Evolutionary conservation across 768 basidiomycete species (phyloP), one percentile per base, ranked within the genome.

Genomic region (Mycena epipterygia): DNA sequence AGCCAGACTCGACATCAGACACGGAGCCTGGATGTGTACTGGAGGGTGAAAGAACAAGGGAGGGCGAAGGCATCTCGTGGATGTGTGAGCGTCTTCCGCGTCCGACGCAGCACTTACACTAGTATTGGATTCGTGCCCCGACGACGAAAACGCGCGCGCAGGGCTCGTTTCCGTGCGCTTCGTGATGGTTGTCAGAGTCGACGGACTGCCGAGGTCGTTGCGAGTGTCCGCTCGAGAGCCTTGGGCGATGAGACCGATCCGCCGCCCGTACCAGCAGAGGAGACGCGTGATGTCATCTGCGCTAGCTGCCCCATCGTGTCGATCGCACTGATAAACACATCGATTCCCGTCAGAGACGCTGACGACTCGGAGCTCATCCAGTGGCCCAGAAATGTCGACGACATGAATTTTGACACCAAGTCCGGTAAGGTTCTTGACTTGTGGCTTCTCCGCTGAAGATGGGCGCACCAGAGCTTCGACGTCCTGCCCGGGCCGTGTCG

Each of bases 191-290:
- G 80, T 82, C 56, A 82, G 79, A 2, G 79, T 80, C 58, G 84
- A 85, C 53, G 79, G 73, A 5, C 67, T 69, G 9, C 21, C 46
- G 39, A 42, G 37, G 1, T 39, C 64, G 41, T 27, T 25, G 17
- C 33, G 39, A 42, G 13, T 23, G 4, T 51, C 51, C 7, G 13
- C 6, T 23, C 56, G 29, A 9, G 39, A 19, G 1, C 25, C 58
- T 5, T 75, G 61, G 16, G 77, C 63, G 27, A 83, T 72, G 21
- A 84, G 76, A 1, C 88, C 86, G 44, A 77, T 79, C 65, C 82
- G 81, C 64, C 83, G 81, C 0, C 88, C 92, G 25, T 94, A 85
- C 91, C 91, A 92, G 76, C 91, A 92, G 14, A 94, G 83, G 3
- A 93, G 80, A 76, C 91, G 85, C n/a, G n/a, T n/a, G n/a, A n/a